Evolutionary conservation across 345 rosid genomes (phyloP), one percentile per base, ranked within the genome.

Genomic region (Gossypium stocksii): DNA sequence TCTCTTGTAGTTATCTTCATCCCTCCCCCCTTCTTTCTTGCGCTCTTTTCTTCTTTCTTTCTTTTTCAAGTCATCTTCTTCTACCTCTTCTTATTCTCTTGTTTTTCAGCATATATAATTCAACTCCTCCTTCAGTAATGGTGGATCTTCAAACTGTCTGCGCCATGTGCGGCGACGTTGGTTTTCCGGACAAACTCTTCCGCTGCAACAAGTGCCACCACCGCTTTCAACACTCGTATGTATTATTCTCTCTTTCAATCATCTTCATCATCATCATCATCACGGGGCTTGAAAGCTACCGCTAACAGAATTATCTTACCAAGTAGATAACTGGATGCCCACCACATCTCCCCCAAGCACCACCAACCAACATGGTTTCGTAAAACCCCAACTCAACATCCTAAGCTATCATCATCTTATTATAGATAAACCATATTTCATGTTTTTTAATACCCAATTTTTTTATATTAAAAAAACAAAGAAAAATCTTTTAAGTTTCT

Each of bases 141-240:
- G 97, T 89, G 85, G 98, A 94, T 92, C 85, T 82, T 58, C 91
- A 84, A 71, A 82, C 85, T 27, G 93, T 92, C 6, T 94, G 97
- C 83, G 92, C 93, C 91, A 86, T 94, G 97, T 94, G 98, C 84
- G 98, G 98, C 83, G 98, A 94, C 81, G 93, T 94, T 2, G 98
- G 98, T 59, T 94, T 94, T 83, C 79, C 93, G 27, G 98, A 91
- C 77, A 92, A 94, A 85, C 97, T 94, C 83, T 94, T 94, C 81
- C 97, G 90, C 80, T 94, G 98, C 84, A 80, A 53, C 93, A 88
- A 89, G 83, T 94, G 98, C 84, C 87, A 82, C 66, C 74, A 82
- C 83, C 98, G 98, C 80, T 87, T 87, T 49, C 98, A 94, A 74
- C 98, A 94, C 84, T 89, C 93, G 98, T 92, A 94, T 48, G 91